phyloP scores from a whole-genome alignment of 768 basidiomycete species.

The Boletales sp. region DNA sequence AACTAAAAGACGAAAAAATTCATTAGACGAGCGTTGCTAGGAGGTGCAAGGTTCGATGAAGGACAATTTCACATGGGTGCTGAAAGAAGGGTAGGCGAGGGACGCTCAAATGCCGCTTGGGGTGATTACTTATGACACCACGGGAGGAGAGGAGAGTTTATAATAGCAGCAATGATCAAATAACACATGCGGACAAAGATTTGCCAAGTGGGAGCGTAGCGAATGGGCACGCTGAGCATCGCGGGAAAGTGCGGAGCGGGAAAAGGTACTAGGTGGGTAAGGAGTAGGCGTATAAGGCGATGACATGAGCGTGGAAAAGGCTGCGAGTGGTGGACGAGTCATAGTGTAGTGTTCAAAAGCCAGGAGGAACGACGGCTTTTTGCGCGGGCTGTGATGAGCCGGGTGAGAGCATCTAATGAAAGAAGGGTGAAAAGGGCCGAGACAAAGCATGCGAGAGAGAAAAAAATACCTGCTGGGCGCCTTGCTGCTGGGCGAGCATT shows the following conservation, averaged over 20 bases:
- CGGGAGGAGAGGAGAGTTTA: constrained; percentile 20
- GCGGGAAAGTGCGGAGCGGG: constrained; percentile 13
- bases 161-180: constrained; percentile 23
- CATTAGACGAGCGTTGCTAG: constrained; percentile 28
- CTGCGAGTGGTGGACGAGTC: not conserved
- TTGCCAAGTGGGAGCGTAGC: constrained; percentile 4
- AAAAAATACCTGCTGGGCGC: constrained; percentile 76
- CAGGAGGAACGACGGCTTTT: constrained; percentile 75
- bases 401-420: constrained; percentile 67
- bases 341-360: constrained; percentile 52
- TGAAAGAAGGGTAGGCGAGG: constrained; percentile 9
- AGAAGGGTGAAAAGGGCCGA: constrained; percentile 8
- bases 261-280: constrained; percentile 13
- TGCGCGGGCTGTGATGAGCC: constrained; percentile 38
- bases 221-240: constrained; percentile 5
- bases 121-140: constrained; percentile 15
- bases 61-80: constrained; percentile 18
- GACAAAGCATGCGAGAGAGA: not conserved
- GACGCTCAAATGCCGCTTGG: constrained; percentile 27
- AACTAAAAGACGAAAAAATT: constrained; percentile 11
- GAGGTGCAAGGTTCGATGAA: constrained; percentile 15
- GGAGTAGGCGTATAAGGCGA: constrained; percentile 4
- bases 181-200: constrained; percentile 22
- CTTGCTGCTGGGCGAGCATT: constrained; percentile 88
- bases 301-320: too few species aligned